Base-by-base conservation (phyloP, 2,329 filamentous ascomycete genomes). In the Ophiostoma perfectum region DNA sequence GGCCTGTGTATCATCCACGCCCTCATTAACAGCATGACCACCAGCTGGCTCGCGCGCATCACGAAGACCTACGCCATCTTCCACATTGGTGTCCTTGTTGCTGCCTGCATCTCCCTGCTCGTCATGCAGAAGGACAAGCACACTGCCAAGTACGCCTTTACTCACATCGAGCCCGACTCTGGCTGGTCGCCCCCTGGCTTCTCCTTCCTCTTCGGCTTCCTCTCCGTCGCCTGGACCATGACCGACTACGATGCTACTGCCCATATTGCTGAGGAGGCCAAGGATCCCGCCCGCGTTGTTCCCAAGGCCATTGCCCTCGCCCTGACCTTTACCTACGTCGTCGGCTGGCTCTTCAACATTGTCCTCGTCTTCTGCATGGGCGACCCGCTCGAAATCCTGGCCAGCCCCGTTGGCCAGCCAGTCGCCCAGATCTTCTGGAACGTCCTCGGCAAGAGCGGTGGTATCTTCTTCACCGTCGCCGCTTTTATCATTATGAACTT, bases 201-300 rank as follows among this genome's bases (percentile, higher is more conserved):
- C 74, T 83, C 82, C 3, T 86, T 84, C 74, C 73, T 86, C n/a
- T 86, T 87, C 70, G 84, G 84, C n/a, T 86, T 86, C 73, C 76
- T 87, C 39, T 84, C 82, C 1, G 84, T 85, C 49, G 81, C 81
- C 27, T 87, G 84, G 84, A 86, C 83, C 67, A 86, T 87, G 84
- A 86, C 83, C 83, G 74, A 76, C 68, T 75, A 74, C 64, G 75
- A 77, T 64, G 75, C 75, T 64, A 75, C 75, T 16, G 75, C 74
- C 52, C 75, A 73, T 72, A 84, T 84, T 66, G 80, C 81, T 8
- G 83, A 86, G 73, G 83, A 86, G 75, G 72, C 72, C 39, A 74
- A 74, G 70, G 73, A 75, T 70, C 74, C 75, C 2, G 76, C 73
- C 65, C 75, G 77, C 71, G 82, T 84, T 69, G 75, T 78, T 73